Base-by-base conservation (phyloP, 2,329 filamentous ascomycete genomes). In the Colletotrichum incanum region DNA sequence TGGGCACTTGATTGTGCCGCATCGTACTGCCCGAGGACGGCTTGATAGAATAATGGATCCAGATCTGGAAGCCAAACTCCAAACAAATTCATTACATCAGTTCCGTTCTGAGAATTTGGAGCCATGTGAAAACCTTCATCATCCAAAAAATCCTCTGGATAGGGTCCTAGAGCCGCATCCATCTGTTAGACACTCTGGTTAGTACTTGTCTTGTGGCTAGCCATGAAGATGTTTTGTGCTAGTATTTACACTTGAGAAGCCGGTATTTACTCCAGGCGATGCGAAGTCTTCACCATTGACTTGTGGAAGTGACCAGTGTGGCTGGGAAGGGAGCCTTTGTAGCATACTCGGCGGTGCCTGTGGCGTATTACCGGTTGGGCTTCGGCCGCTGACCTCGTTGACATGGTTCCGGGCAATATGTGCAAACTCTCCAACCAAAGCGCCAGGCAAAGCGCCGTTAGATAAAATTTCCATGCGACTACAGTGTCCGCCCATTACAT, bases 361-460 rank as follows among this genome's bases (percentile, higher is more conserved):
- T 8, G 56, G 43, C 14, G 67, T 50, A 5, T 43, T 34, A 5
- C 43, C 37, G 23, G 64, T 64, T 3, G 59, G 23, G 14, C 61
- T 65, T 18, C 69, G 61, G 20, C 67, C 67, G 37, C 67, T 72
- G 39, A 74, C 72, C 43, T 50, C 74, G 63, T 77, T 76, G 23
- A 83, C 79, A 54, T 83, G 84, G 47, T 83, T 79, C 1, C 82
- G 77, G 0, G 84, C 83, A 56, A 85, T 83, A 64, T 84, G 78
- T 0, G 80, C 78, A 65, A 85, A 84, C 55, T 84, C 81, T 1
- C 80, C 77, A 3, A 84, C 73, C 2, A 83, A 72, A 2, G 80
- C 82, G 0, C 77, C 78, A 0, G 81, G 82, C 0, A 85, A 72
- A 1, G 75, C 75, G 1, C 82, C 81, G 1, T 76, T 77, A 12